Conservation (phyloP, 164 flowering plant species). For the Piper longum region DNA sequence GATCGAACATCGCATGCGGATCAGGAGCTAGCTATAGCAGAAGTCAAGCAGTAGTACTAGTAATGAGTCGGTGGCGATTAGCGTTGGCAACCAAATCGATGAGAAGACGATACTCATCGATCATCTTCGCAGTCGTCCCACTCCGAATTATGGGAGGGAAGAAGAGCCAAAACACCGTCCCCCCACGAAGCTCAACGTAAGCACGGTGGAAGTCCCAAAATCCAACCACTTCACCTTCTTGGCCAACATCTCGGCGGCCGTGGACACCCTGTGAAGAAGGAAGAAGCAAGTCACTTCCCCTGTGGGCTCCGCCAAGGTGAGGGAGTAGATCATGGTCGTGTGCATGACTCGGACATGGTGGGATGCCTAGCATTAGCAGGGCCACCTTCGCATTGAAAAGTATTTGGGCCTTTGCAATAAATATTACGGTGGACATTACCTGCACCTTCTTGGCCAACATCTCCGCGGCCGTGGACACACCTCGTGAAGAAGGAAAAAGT, state of each 20-base stretch:
- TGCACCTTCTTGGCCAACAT: no score
- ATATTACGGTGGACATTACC: no score
- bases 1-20: no score
- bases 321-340: slow-evolving; percentile 9
- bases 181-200: slow-evolving; percentile 28
- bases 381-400: not conserved
- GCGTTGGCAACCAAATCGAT: not conserved
- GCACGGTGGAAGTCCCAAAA: no score
- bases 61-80: no score
- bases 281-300: slow-evolving; percentile 17
- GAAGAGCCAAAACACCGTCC: slow-evolving; percentile 32
- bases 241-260: slow-evolving; percentile 2
- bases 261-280: slow-evolving; percentile 8
- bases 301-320: slow-evolving; percentile 2
- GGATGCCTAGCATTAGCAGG: not conserved
- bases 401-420: no score
- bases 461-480: not conserved
- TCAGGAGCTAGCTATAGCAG: no score
- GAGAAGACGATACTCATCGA: not conserved
- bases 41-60: no score
- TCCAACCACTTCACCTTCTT: no score
- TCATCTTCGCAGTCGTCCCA: slow-evolving; percentile 14
- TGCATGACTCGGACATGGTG: slow-evolving; percentile 15
- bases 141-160: slow-evolving; percentile 28
- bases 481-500: no score